Base-by-base conservation (phyloP, 2,329 filamentous ascomycete species). In the Byssochlamys sp. region DNA sequence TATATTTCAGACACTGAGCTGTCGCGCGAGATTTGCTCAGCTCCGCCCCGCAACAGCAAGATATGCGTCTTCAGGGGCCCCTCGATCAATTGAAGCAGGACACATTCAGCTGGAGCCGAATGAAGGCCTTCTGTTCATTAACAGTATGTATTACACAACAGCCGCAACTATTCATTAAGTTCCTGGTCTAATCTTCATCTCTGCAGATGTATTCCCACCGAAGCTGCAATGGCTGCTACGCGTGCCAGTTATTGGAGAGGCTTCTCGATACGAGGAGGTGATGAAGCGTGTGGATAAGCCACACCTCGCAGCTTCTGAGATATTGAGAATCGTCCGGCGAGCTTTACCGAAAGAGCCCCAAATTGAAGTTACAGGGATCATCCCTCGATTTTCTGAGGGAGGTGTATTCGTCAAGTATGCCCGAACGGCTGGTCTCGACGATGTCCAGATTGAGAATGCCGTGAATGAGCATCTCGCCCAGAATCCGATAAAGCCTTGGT, bases 371-470 rank as follows among this genome's bases (percentile, higher is more conserved):
- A 89, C 85, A 2, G 87, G 95, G 66, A 86, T 96, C 14, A 73
- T 96, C 19, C 91, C 91, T 0, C 82, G 91, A 2, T 78, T 95
- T 28, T 91, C 95, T 66, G 94, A 99, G 68, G 94, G 94, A 14
- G 94, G 94, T 11, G 90, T 90, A 0, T 97, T 95, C 70, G 86
- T 97, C 71, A 96, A 95, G 71, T 91, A 95, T 69, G 81, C 80
- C 14, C 83, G 83, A 63, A 77, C 79, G 63, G 65, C 75, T 19
- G 70, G 72, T 9, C 67, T 78, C 4, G 71, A 74, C 9, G 70
- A 79, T 2, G 75, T 77, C 24, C 80, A 84, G 28, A 78, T 90
- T 12, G 84, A 86, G 74, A 78, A 77, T 24, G 78, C 77, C 2
- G 75, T 96, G 3, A 76, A 81, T 26, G 75, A 83, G 31, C 81